Percentiles rank a stretch among this genome's conserved stretches.
These are phyloP conservation scores for Starmerella bacillaris DNA, from an alignment of 805 yeast genomes.

Conservation along the genomic window DNA sequence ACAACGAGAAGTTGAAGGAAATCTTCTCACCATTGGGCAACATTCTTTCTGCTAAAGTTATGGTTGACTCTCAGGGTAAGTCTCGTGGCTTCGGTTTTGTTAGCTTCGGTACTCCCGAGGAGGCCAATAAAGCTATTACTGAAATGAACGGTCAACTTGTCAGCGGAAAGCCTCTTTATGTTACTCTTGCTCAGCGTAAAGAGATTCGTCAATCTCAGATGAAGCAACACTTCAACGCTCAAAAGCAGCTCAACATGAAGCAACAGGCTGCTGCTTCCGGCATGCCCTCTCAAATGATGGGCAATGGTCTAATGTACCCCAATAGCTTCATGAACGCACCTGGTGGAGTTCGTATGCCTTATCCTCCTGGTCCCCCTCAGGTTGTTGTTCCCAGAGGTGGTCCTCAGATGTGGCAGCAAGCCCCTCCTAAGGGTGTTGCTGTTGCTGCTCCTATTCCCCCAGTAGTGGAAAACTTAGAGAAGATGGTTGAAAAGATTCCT, in stretches of 20 bases:
- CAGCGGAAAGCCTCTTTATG: conserved; percentile 89
- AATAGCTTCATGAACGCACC: conserved; percentile 68
- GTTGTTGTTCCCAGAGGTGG: conserved; percentile 20
- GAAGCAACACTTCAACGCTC: conserved; percentile 94
- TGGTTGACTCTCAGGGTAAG: conserved; percentile 86
- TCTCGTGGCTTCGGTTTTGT: conserved; percentile 98
- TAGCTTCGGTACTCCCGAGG: conserved; percentile 93
- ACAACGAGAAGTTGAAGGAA: conserved; percentile 78
- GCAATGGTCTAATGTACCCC: conserved; percentile 26
- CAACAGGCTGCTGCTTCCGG: conserved; percentile 78
- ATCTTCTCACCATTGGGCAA: conserved; percentile 86
- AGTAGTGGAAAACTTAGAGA: conserved; percentile 32
- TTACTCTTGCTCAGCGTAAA: conserved; percentile 96
- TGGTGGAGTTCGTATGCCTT: conserved; percentile 49
- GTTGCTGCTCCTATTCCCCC: conserved; percentile 13
- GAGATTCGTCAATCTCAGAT: conserved; percentile 93
- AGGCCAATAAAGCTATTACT: conserved; percentile 94
- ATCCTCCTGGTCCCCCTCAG: conserved; percentile 24
- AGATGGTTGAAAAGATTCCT: conserved; percentile 41
- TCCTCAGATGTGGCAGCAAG: conserved; percentile 39
- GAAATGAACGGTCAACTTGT: conserved; percentile 97
- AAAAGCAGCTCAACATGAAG: conserved; percentile 96
- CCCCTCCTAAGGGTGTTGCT: conserved; percentile 17
- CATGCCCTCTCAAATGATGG: conserved; percentile 69
- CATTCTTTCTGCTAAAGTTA: conserved; percentile 89